Percentiles rank a stretch among this genome's conserved stretches.
Conservation (phyloP, 2,329 filamentous ascomycete genomes). For the Epichloe glyceriae region DNA sequence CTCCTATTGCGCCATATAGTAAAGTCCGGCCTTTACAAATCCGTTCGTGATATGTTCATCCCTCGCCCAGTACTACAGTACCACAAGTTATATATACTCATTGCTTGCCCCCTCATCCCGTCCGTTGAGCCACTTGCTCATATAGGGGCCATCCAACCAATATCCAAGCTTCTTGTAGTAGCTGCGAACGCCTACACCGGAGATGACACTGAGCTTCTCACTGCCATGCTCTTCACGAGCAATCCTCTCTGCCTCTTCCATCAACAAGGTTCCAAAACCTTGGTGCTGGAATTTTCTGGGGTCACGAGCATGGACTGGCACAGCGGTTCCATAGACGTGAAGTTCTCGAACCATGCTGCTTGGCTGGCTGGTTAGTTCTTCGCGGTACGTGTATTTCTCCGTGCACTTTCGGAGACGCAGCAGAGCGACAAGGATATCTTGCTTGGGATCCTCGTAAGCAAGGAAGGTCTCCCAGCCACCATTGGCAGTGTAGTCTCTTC, state of each 20-base stretch:
- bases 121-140: conserved; percentile 52
- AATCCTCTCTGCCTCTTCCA: conserved; percentile 96
- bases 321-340: conserved; percentile 92
- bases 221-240: conserved; percentile 90
- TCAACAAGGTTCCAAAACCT: conserved; percentile 86
- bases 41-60: background rate
- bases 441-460: conserved; percentile 95
- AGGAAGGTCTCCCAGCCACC: conserved; percentile 98
- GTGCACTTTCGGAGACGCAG: conserved; percentile 84
- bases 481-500: conserved; percentile 88
- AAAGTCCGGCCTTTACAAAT: no score
- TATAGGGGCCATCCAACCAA: conserved; percentile 83
- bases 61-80: background rate
- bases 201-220: conserved; percentile 90
- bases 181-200: conserved; percentile 88
- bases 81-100: background rate
- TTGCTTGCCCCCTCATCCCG: conserved; percentile 11
- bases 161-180: conserved; percentile 94
- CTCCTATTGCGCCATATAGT: no score
- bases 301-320: conserved; percentile 92
- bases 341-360: conserved; percentile 88
- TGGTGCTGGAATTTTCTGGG: conserved; percentile 97
- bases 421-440: conserved; percentile 90
- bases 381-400: conserved; percentile 79
- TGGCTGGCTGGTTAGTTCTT: conserved; percentile 73